phyloP scores from a whole-genome alignment of 345 rosid genomes.

The Noccaea caerulescens region DNA sequence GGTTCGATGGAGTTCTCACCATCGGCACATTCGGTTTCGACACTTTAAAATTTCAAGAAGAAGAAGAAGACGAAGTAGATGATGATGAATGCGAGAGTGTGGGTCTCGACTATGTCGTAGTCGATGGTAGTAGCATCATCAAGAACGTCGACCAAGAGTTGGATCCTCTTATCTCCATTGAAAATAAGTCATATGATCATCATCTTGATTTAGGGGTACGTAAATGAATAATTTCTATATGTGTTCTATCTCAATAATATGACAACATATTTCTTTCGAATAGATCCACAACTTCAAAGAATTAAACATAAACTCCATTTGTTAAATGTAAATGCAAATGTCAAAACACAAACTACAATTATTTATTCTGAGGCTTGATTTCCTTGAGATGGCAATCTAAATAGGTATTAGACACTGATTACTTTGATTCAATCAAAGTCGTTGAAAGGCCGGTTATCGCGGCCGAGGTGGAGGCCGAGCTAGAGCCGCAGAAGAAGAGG shows the following conservation, averaged over 20 bases:
- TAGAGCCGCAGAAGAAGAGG: conserved; percentile 54
- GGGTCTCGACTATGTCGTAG: conserved; percentile 34
- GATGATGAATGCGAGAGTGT: conserved; percentile 35
- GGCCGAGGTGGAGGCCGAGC: conserved; percentile 21
- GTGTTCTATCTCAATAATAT: too few species aligned
- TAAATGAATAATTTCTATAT: not conserved
- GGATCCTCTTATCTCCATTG: conserved; percentile 66
- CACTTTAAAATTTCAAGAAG: conserved; percentile 52
- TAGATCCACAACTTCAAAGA: not conserved
- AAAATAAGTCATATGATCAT: conserved; percentile 40
- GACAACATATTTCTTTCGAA: not conserved
- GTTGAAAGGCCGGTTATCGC: conserved; percentile 1
- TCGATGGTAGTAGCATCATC: conserved; percentile 47
- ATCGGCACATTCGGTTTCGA: conserved; percentile 91
- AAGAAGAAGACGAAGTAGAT: conserved; percentile 36
- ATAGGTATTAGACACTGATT: conserved; percentile 20
- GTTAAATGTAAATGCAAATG: not conserved
- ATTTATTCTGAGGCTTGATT: not conserved
- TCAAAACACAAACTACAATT: not conserved
- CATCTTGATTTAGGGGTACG: conserved; percentile 36
- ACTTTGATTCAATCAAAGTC: conserved; percentile 18
- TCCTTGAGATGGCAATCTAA: not conserved
- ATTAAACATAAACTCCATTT: not conserved
- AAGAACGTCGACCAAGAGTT: conserved; percentile 51
- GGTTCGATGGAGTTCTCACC: conserved; percentile 83